A percentile compares a stretch with the other conserved stretches of the same genome.
phyloP scores from a whole-genome alignment of 371 early-diverging fungal genomes.

The Dinochytrium kinnereticum region DNA sequence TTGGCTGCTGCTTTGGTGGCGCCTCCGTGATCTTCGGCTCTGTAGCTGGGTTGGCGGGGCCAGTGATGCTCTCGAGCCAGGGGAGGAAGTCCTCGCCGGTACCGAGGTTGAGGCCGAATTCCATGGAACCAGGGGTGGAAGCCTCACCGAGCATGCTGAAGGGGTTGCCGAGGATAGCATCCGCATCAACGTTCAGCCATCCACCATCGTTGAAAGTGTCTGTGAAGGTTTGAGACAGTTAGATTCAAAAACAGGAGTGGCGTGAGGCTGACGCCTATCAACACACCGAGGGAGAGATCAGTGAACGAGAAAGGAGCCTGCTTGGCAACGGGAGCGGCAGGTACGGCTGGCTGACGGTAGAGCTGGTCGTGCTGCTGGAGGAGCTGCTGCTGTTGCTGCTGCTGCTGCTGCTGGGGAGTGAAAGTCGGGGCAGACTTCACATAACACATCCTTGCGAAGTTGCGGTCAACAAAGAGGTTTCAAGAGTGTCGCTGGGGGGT shows the following conservation, averaged over 20 bases:
- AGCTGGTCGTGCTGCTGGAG: neutral
- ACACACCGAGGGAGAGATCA: constrained; percentile 7
- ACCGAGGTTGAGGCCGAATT: neutral
- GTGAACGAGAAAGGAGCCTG: constrained; percentile 1
- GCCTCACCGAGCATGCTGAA: constrained; percentile 3
- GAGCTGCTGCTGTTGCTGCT: constrained; percentile 6
- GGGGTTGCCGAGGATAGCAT: constrained; percentile 14
- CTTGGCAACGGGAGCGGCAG: neutral
- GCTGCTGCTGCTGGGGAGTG: constrained; percentile 15
- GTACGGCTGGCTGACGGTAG: neutral
- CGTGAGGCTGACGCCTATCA: neutral
- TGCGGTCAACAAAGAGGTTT: too few relatives aligned
- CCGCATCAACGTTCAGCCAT: constrained; percentile 8
- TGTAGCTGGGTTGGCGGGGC: neutral
- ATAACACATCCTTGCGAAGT: constrained; percentile 9
- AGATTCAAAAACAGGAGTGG: neutral
- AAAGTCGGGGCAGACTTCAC: constrained; percentile 5
- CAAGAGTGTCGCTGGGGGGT: too few relatives aligned
- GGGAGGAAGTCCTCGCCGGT: constrained; percentile 5
- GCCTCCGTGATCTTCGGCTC: neutral
- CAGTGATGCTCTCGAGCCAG: constrained; percentile 15
- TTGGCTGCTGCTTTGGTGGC: too few relatives aligned
- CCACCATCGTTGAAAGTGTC: neutral
- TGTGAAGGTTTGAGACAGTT: neutral
- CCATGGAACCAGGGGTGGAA: constrained; percentile 1